Evolutionary conservation across 2,329 filamentous ascomycete genomes (phyloP), one percentile per base, ranked within the genome.

Genomic region (Trichothecium roseum): DNA sequence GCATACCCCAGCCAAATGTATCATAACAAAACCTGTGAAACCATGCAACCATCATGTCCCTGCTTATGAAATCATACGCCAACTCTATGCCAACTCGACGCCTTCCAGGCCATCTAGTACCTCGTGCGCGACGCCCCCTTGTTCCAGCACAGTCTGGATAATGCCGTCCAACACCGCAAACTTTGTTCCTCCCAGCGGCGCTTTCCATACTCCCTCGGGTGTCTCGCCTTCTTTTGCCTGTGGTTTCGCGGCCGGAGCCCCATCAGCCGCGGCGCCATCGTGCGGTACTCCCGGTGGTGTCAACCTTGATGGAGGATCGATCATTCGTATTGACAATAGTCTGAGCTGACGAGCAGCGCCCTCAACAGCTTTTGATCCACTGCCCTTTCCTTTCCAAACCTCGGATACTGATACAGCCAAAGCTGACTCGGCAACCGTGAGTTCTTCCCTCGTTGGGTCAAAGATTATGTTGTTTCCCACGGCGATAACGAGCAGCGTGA

Each of bases 391-490:
- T 73, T 71, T n/a, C 74, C 74, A 22, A 24, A 53, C 52, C 45
- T 74, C 72, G 13, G 75, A 75, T 24, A 94, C 72, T 0, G 87
- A 94, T 5, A 96, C 74, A 2, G 89, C 91, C 31, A 96, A 67
- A 3, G 91, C 84, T 10, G 81, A 78, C 51, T 96, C 89, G 2
- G 91, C 91, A 4, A 96, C 89, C 3, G 87, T 84, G 13, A 98
- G 78, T 58, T 98, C 91, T 55, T 95, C 88, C 46, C 81, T 79
- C 35, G 77, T 81, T 0, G 91, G 89, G 55, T 98, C 91, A 62
- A 96, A 95, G 44, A 98, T 82, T 59, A 94, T 80, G 55, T 91
- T 96, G 40, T 81, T 70, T 39, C 82, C 84, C 1, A 94, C 81
- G 3, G 83, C 77, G 57, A 94, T 82, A 37, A 96, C 86, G 9